Evolutionary conservation across 106 monocot species (phyloP).

Genomic region (Xerophyta viscosa): DNA sequence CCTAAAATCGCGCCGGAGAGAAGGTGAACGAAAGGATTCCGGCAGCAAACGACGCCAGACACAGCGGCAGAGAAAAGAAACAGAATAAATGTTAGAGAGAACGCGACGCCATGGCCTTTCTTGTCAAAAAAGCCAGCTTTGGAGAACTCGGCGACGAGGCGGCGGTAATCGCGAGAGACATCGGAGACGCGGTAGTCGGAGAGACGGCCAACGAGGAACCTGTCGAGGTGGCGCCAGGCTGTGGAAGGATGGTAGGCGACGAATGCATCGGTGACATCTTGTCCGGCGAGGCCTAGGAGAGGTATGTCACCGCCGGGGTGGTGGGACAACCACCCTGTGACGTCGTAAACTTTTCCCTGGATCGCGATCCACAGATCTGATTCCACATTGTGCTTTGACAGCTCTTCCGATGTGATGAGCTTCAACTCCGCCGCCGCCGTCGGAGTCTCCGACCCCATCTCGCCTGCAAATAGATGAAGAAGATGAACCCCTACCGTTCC

Average conservation of each 20-base stretch:
- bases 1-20: slow-evolving; percentile 42
- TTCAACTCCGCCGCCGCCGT: slow-evolving; percentile 3
- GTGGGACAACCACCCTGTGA: slow-evolving; percentile 30
- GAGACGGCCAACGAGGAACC: slow-evolving; percentile 43
- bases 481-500: too few species aligned
- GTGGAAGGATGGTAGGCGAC: slow-evolving; percentile 55
- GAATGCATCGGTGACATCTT: slow-evolving; percentile 71
- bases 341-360: slow-evolving; percentile 69
- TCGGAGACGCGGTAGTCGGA: slow-evolving; percentile 49
- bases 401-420: slow-evolving; percentile 37
- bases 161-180: slow-evolving; percentile 59
- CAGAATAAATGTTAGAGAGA: slow-evolving; percentile 15
- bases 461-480: too few species aligned
- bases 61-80: slow-evolving; percentile 20
- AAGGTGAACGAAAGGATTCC: slow-evolving; percentile 15
- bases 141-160: slow-evolving; percentile 38
- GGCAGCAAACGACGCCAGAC: slow-evolving; percentile 12
- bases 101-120: slow-evolving; percentile 25
- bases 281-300: slow-evolving; percentile 56
- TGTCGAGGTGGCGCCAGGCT: slow-evolving; percentile 46
- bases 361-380: slow-evolving; percentile 63
- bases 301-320: slow-evolving; percentile 72
- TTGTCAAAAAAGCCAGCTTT: slow-evolving; percentile 42
- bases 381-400: slow-evolving; percentile 20
- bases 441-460: too few species aligned